Base-by-base conservation (phyloP, 441 rosid species). In the Pelargonium citronellum region DNA sequence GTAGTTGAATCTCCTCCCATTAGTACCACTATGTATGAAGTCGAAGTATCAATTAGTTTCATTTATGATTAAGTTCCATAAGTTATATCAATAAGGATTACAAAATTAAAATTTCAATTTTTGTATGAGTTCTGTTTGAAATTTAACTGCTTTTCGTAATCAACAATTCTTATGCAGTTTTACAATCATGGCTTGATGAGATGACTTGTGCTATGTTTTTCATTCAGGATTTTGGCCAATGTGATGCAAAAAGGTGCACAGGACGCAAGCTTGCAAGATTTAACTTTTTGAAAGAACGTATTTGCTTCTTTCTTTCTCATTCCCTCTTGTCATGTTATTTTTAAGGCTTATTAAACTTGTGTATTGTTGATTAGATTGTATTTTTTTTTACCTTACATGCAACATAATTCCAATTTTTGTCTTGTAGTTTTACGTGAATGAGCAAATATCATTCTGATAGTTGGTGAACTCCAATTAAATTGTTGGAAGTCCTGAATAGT, bases 241-340 rank as follows among this genome's bases (percentile, higher is more conserved):
- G 99, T 79, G 98, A 95, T 84, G 88, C 97, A 22, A 95, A 92
- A 83, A 84, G 88, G 85, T 95, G 98, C 82, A 92, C 99, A 0
- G 98, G 99, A 66, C 92, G 99, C 69, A 92, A 95, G 75, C 95
- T 92, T 73, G 75, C 91, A 60, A 89, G 99, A 90, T 95, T 92
- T 76, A 77, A 85, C 80, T 78, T 91, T 77, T 75, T 95, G 83
- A 95, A 90, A 85, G 99, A 78, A 86, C 87, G 96, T 84, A 82
- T 85, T 83, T 16, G 66, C 71, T 62, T 61, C 58, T 15, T 13
- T 37, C 43, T 22, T 44, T 19, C 13, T 70, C 8, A 30, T 67
- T 34, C 41, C 12, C 17, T 62, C 37, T 13, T 62, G 44, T 6
- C 15, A 41, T 17, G 27, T 60, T 69, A 2, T n/a, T 7, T n/a